Base-by-base conservation (phyloP, 176 grass and related monocot species). In the Musa acuminata region DNA sequence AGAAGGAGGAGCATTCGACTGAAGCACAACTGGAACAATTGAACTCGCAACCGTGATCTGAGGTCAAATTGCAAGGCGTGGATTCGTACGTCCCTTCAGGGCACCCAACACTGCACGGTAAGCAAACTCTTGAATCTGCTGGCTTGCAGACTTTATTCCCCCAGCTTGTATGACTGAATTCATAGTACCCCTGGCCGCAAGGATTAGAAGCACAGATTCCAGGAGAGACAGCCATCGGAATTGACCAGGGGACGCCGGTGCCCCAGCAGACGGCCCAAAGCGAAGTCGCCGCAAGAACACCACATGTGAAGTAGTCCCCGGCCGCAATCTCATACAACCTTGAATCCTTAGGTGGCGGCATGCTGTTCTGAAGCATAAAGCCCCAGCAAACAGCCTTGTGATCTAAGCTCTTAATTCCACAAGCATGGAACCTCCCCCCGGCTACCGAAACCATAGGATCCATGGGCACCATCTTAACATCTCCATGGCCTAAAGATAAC, bases 221-320 rank as follows among this genome's bases (percentile, higher is more conserved):
- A 54, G 94, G 94, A 8, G 90, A 88, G 29, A 98, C 90, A 0
- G 94, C 94, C 84, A 89, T 89, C 19, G 94, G 94, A 50, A 98
- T 75, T 13, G 94, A 85, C 84, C 89, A 82, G n/a, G 90, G 82
- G 11, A 88, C 94, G 35, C 90, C 85, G 52, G 92, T 89, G 51
- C 94, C 94, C 94, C 94, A 98, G 65, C 94, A 98, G 71, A 84
- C 80, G 14, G 88, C 88, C 68, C 85, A 86, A 66, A 98, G 69
- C 0, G 69, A 91, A 53, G 79, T 82, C 26, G 77, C 84, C 22
- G 88, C 82, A 64, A 92, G 77, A 54, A 98, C 84, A 24, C 94
- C 94, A 48, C 94, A 98, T 1, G 94, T 91, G 58, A 98, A 98
- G 88, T 98, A 98, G 70, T 98, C 94, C 8, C 94, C 94, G 22